Conservation (phyloP, 2,329 filamentous ascomycete species). For the Beauveria scarabaeidicola region DNA sequence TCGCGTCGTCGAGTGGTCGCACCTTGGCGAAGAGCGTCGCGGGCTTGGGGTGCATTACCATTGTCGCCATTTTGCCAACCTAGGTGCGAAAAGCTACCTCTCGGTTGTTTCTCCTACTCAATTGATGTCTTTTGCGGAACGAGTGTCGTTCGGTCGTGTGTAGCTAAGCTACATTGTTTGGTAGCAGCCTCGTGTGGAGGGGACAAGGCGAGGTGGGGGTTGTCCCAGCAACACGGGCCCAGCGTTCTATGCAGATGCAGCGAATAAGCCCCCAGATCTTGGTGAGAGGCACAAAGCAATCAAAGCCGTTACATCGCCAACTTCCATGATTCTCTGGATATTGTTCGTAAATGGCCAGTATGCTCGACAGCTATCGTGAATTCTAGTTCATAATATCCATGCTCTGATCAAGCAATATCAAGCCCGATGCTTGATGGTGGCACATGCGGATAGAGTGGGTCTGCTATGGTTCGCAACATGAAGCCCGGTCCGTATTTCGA, state of each 20-base stretch:
- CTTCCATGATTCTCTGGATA: no score
- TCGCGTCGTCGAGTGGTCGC: conserved; percentile 7
- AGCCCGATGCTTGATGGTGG: neutral
- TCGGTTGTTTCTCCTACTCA: neutral
- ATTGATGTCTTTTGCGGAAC: neutral
- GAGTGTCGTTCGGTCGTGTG: neutral
- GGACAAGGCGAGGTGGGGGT: neutral
- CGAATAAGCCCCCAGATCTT: neutral
- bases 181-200: neutral
- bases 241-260: neutral
- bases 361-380: neutral
- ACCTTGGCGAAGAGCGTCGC: conserved; percentile 9
- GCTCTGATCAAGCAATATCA: neutral
- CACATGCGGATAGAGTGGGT: neutral
- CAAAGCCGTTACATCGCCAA: no score
- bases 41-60: conserved; percentile 3
- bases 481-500: neutral
- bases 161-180: neutral
- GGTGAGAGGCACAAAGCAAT: neutral
- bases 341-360: no score
- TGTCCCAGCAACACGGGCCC: conserved; percentile 1
- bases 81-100: neutral
- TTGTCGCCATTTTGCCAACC: conserved; percentile 10
- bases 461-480: neutral
- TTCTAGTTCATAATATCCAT: neutral